These are phyloP conservation scores for Ceratocystis smalleyi DNA, from an alignment of 2,329 filamentous ascomycete genomes.

Conservation along the genomic window DNA sequence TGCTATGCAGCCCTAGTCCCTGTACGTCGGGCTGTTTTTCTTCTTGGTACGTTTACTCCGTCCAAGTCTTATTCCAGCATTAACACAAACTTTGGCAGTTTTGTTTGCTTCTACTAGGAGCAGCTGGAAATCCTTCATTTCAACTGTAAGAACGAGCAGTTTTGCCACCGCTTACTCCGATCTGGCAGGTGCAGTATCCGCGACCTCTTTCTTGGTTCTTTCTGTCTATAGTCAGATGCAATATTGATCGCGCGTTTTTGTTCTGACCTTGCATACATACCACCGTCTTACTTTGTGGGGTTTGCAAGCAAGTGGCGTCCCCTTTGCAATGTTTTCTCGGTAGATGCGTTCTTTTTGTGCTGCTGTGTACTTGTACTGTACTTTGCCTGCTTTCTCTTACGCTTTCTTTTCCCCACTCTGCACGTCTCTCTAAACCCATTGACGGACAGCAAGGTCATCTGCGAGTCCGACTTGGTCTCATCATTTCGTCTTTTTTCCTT, in stretches of 20 bases:
- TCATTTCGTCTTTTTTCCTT: background rate
- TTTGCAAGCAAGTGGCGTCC: background rate
- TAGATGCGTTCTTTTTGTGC: background rate
- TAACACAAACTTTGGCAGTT: background rate
- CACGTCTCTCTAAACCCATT: background rate
- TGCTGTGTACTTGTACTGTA: background rate
- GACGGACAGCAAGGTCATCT: background rate
- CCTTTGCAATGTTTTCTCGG: background rate
- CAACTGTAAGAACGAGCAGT: background rate
- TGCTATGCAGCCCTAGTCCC: background rate
- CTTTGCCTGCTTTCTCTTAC: background rate
- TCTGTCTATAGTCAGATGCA: background rate
- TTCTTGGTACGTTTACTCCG: background rate
- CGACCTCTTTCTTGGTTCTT: background rate
- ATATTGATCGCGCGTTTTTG: background rate
- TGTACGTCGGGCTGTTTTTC: background rate
- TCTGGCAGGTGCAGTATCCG: background rate
- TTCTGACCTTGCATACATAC: background rate
- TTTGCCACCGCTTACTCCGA: background rate
- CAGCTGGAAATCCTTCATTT: slow-evolving; percentile 3
- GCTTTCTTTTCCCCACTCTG: background rate
- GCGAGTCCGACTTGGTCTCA: background rate
- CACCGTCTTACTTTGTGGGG: background rate
- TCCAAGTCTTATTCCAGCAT: background rate
- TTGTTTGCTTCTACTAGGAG: background rate